phyloP scores from a whole-genome alignment of 2,329 filamentous ascomycete genomes.

The Talaromyces piceae region DNA sequence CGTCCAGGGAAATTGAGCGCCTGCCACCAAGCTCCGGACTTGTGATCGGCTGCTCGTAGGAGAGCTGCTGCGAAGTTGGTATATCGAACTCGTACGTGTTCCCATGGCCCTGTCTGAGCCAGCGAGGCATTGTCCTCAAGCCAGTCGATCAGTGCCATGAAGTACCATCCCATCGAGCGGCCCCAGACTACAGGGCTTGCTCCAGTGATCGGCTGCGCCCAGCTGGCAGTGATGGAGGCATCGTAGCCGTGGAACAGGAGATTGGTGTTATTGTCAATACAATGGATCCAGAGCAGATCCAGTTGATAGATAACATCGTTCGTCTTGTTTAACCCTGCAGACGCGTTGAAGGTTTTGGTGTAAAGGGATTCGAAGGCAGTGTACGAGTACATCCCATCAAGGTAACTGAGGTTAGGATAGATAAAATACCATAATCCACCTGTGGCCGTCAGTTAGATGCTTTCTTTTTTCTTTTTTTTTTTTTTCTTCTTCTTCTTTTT shows the following conservation, averaged over 20 bases:
- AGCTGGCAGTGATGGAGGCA: slow-evolving; percentile 40
- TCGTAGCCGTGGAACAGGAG: slow-evolving; percentile 52
- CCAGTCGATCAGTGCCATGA: slow-evolving; percentile 45
- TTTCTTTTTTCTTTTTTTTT: too few relatives aligned
- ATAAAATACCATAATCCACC: slow-evolving; percentile 16
- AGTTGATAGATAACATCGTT: slow-evolving; percentile 42
- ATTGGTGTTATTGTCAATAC: slow-evolving; percentile 32
- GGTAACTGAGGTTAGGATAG: slow-evolving; percentile 47
- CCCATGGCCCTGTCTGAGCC: slow-evolving; percentile 26
- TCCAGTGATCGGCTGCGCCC: slow-evolving; percentile 46
- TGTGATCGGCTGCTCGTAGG: slow-evolving; percentile 34
- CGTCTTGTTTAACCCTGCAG: slow-evolving; percentile 33
- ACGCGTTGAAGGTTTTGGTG: slow-evolving; percentile 29
- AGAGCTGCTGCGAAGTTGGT: slow-evolving; percentile 37
- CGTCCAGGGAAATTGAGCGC: slow-evolving; percentile 46
- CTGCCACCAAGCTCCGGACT: slow-evolving; percentile 51
- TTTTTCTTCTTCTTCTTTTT: too few relatives aligned
- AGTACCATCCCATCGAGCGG: slow-evolving; percentile 49
- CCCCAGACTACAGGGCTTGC: slow-evolving; percentile 49
- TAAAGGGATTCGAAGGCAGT: slow-evolving; percentile 36
- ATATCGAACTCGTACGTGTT: slow-evolving; percentile 34
- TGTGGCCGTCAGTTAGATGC: slow-evolving; percentile 2
- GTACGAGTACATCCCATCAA: slow-evolving; percentile 48
- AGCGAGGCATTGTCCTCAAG: slow-evolving; percentile 39
- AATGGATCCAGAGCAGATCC: slow-evolving; percentile 40